Evolutionary conservation across 768 basidiomycete genomes (phyloP).

Genomic region (Podaxis rugospora): DNA sequence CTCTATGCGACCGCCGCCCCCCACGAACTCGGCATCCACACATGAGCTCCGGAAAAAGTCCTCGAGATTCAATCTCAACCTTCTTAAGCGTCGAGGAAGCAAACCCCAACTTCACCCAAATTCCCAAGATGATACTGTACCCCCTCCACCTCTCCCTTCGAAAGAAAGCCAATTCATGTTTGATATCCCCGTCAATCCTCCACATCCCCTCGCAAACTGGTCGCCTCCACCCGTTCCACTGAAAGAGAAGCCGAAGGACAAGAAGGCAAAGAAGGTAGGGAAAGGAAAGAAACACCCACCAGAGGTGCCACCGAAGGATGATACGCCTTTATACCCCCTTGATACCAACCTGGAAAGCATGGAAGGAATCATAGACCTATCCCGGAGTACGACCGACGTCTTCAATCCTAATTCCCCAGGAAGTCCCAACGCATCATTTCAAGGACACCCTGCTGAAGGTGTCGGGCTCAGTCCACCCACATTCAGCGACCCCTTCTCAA

Average conservation of each 20-base stretch:
- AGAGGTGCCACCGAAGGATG: not conserved
- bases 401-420: slow-evolving; percentile 35
- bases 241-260: not conserved
- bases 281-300: slow-evolving; percentile 4
- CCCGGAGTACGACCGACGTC: slow-evolving; percentile 10
- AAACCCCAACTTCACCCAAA: slow-evolving; percentile 11
- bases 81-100: slow-evolving; percentile 11
- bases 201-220: slow-evolving; percentile 2
- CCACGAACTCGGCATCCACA: not conserved
- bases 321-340: slow-evolving; percentile 35
- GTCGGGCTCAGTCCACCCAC: slow-evolving; percentile 23
- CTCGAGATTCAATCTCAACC: slow-evolving; percentile 7
- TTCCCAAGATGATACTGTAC: slow-evolving; percentile 6
- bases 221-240: not conserved
- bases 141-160: slow-evolving; percentile 7
- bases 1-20: slow-evolving; percentile 12
- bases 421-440: slow-evolving; percentile 36
- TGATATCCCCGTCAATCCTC: slow-evolving; percentile 4
- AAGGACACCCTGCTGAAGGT: slow-evolving; percentile 20
- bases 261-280: slow-evolving; percentile 12
- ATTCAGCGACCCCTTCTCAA: slow-evolving; percentile 39
- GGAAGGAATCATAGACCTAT: slow-evolving; percentile 73
- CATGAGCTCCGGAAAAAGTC: slow-evolving; percentile 13
- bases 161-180: not conserved
- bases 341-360: slow-evolving; percentile 73